Percentiles rank a stretch among this genome's conserved stretches.
phyloP scores from a whole-genome alignment of 495 filamentous ascomycete genomes.

The Penicillium lividum region DNA sequence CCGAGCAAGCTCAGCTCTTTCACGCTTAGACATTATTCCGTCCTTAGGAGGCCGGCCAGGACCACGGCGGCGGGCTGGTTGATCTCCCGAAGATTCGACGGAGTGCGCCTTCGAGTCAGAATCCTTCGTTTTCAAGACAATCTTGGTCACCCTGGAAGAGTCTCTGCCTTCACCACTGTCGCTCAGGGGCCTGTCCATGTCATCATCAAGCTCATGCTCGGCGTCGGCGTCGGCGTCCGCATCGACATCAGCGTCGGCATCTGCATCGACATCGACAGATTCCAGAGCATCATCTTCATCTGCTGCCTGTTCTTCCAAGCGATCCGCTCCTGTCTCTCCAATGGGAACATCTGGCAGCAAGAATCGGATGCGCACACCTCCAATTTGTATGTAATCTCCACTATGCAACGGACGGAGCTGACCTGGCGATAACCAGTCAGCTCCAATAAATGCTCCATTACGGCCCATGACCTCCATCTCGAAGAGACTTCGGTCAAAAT shows the following conservation, averaged over 20 bases:
- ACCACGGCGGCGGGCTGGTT: constrained; percentile 69
- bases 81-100: constrained; percentile 39
- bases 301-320: constrained; percentile 61
- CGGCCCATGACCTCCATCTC: constrained; percentile 79
- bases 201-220: constrained; percentile 39
- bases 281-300: constrained; percentile 45
- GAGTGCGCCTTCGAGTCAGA: constrained; percentile 35
- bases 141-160: constrained; percentile 36
- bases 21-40: constrained; percentile 88
- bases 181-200: constrained; percentile 33
- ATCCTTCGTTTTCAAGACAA: constrained; percentile 43
- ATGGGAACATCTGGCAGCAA: constrained; percentile 69
- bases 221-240: constrained; percentile 31
- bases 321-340: constrained; percentile 67
- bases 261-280: constrained; percentile 27
- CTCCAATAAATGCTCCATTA: constrained; percentile 85
- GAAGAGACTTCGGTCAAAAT: constrained; percentile 70
- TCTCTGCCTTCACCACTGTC: constrained; percentile 40
- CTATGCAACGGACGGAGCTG: constrained; percentile 66
- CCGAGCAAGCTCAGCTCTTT: constrained; percentile 66
- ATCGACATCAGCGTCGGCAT: constrained; percentile 23
- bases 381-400: constrained; percentile 75
- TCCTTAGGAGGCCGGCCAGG: constrained; percentile 90
- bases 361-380: constrained; percentile 72
- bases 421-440: constrained; percentile 62